Percentiles rank a stretch among this genome's conserved stretches.
Evolutionary conservation across 78 protist genomes (phyloP).

Genomic region (Dictyostelium citrinum): DNA sequence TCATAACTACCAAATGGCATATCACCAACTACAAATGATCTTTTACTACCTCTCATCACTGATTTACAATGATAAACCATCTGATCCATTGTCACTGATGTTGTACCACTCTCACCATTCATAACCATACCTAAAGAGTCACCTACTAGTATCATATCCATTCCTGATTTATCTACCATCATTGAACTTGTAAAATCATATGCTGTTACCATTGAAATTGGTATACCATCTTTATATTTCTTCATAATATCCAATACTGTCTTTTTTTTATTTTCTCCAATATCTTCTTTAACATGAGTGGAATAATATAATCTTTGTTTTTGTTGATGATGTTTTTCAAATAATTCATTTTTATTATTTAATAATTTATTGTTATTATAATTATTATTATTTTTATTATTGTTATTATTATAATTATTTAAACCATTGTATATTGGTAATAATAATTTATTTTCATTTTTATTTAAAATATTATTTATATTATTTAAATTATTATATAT

Average conservation of each 20-base stretch:
- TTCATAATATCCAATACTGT: conserved; percentile 53
- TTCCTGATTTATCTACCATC: conserved; percentile 76
- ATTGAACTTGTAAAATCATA: conserved; percentile 88
- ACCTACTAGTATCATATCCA: conserved; percentile 83
- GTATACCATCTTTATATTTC: conserved; percentile 66
- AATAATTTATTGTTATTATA: not conserved
- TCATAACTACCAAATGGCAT: conserved; percentile 96
- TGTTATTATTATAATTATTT: not conserved
- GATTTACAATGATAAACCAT: conserved; percentile 90
- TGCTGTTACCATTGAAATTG: conserved; percentile 89
- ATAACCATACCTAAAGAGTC: conserved; percentile 93
- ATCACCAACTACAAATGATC: conserved; percentile 91
- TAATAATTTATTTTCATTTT: not conserved
- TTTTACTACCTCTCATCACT: conserved; percentile 81
- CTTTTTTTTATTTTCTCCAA: conserved; percentile 34
- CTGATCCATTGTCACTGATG: conserved; percentile 90
- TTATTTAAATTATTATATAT: not conserved
- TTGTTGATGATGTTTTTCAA: not conserved
- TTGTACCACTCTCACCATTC: conserved; percentile 91
- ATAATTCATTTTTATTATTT: not conserved
- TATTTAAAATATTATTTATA: not conserved
- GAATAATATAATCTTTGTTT: conserved; percentile 2
- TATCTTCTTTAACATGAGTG: conserved; percentile 19
- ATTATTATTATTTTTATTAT: conserved; percentile 18
- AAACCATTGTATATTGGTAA: not conserved